Evolutionary conservation across 2,329 filamentous ascomycete genomes (phyloP), one percentile per base, ranked within the genome.

Genomic region (Ophiocordyceps robertsii): DNA sequence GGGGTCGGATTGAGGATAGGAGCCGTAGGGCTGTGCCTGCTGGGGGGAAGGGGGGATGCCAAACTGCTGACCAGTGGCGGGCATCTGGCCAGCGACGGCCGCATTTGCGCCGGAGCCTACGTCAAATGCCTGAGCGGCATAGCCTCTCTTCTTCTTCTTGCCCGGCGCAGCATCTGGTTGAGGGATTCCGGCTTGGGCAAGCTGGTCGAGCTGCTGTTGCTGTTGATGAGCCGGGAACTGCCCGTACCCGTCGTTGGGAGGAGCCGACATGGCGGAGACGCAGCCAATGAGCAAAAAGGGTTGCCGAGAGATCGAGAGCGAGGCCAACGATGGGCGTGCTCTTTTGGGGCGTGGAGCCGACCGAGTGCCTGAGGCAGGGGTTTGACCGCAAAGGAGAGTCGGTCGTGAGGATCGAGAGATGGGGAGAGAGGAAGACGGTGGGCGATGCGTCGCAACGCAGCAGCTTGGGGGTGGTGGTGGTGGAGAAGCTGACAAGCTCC

Each of bases 61-160:
- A 62, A 65, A 79, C 61, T 52, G 58, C 42, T 65, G 67, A 29
- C 60, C 59, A 19, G 51, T 60, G 36, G 53, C 60, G 29, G 52
- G 63, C 30, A 56, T 43, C 51, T 68, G 67, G 44, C 72, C 75
- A 31, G 69, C 75, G 42, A 60, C 61, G 43, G 61, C 66, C 43
- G 83, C 80, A 72, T 96, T 96, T 57, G 84, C 85, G 54, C 90
- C 92, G 40, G 77, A 75, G 40, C 84, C 87, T 54, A 96, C 92
- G 46, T 94, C 90, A 63, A 94, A 98, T 38, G 90, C 90, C 63
- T 93, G 84, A 44, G 86, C 86, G 43, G 92, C 92, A 68, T 96
- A 96, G 44, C 84, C 82, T 70, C 88, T 77, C 75, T 94, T 95
- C 77, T 95, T 95, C 70, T 88, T 88, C 62, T 75, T 80, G 48